Evolutionary conservation across 176 grass and related monocot species (phyloP), one percentile per base, ranked within the genome.

Genomic region (Puccinellia tenuiflora): DNA sequence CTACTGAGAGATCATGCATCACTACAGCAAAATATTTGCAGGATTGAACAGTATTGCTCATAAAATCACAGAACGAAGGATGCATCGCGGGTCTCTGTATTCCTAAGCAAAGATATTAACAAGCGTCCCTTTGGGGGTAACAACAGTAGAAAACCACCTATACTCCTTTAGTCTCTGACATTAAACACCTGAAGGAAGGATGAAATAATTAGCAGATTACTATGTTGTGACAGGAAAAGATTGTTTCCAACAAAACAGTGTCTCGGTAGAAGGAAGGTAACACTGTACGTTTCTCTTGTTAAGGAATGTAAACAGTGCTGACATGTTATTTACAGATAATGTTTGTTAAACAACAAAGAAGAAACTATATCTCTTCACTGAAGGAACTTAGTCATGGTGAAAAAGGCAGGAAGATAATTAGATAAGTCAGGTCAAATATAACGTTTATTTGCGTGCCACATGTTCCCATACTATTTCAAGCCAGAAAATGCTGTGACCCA

Each of bases 21-120:
- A 82, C 24, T 59, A 60, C 6, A 66, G 11, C 28, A 81, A 57
- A 73, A 66, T 81, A 79, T 57, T 83, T 86, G n/a, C 56, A 33
- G 14, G 38, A 79, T 74, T 79, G 21, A 83, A 48, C 24, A 65
- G 54, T 74, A 71, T 54, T 24, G 30, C 42, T 68, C 43, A 68
- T 37, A 79, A 79, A 73, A 83, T 47, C n/a, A 74, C 12, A 79
- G 56, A 83, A 83, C 30, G 48, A 68, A 67, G 72, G 39, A 82
- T 77, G 63, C 31, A 83, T 83, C 62, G 4, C 2, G 2, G 78
- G 38, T 40, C 79, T 82, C 64, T 83, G 74, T 79, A 86, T 90
- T 90, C 80, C 88, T 79, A 79, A 86, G 73, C 67, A 51, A 86
- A 79, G 66, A 90, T 90, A 87, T 83, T 79, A 57, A 90, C 75